Percentiles rank a stretch among this genome's conserved stretches.
Evolutionary conservation across 2,329 filamentous ascomycete genomes (phyloP).

Genomic region (Arthrinium puccinioides): DNA sequence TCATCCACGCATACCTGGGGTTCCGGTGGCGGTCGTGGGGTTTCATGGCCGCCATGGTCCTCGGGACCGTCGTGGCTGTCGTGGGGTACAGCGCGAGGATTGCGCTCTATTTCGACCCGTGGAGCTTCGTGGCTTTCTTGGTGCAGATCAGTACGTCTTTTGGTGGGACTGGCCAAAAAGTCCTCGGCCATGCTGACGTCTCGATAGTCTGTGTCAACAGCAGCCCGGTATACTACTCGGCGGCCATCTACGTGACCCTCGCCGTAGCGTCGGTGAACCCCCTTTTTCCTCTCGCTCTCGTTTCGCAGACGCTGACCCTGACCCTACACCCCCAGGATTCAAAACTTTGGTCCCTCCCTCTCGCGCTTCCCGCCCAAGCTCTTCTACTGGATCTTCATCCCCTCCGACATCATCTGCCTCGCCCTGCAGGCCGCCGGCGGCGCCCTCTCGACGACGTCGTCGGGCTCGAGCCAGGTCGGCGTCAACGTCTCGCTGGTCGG

Average conservation of each 20-base stretch:
- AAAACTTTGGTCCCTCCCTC: constrained; percentile 18
- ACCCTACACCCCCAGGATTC: constrained; percentile 19
- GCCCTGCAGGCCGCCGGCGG: constrained; percentile 35
- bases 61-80: constrained; percentile 50
- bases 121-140: constrained; percentile 51
- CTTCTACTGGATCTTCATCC: constrained; percentile 24
- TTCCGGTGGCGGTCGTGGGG: constrained; percentile 38
- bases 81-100: constrained; percentile 57
- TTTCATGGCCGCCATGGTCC: constrained; percentile 44
- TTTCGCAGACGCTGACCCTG: constrained; percentile 16
- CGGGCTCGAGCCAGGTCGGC: constrained; percentile 37
- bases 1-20: constrained; percentile 36
- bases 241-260: constrained; percentile 60
- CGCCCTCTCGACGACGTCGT: constrained; percentile 32
- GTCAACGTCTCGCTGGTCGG: constrained; percentile 45
- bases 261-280: constrained; percentile 23
- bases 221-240: constrained; percentile 49
- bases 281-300: background rate
- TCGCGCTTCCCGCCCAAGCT: constrained; percentile 18
- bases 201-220: constrained; percentile 48
- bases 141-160: constrained; percentile 48
- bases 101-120: constrained; percentile 50
- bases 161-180: background rate
- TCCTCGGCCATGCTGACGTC: background rate
- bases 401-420: constrained; percentile 34